A percentile compares a stretch with the other conserved stretches of the same genome.
Conservation (phyloP, 768 basidiomycete species). For the Naganishia antarctica region DNA sequence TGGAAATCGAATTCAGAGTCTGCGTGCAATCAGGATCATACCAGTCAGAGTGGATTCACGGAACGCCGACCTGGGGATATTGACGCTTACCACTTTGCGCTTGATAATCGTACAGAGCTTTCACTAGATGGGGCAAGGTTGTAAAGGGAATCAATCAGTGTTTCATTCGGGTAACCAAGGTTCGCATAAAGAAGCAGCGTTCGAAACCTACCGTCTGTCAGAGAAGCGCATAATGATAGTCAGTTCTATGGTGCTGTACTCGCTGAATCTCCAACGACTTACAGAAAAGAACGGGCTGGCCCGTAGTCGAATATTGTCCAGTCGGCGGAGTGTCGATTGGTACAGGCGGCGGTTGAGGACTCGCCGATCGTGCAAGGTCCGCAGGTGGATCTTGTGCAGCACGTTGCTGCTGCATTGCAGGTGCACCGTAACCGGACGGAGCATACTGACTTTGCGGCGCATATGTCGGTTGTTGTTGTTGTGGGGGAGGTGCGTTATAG, state of each 20-base stretch:
- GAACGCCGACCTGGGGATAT: background rate
- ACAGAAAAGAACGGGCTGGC: constrained; percentile 81
- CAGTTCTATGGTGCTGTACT: background rate
- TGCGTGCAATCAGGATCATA: too few relatives aligned
- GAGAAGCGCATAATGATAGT: too few relatives aligned
- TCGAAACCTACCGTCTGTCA: constrained; percentile 21
- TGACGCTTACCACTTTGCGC: constrained; percentile 57
- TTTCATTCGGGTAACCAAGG: too few relatives aligned
- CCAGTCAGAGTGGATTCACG: too few relatives aligned
- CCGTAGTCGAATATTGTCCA: constrained; percentile 74
- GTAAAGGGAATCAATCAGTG: too few relatives aligned
- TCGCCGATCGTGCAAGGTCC: constrained; percentile 30
- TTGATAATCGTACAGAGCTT: constrained; percentile 72
- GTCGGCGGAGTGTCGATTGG: constrained; percentile 56
- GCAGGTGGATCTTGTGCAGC: background rate
- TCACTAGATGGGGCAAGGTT: constrained; percentile 58
- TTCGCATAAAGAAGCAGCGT: too few relatives aligned
- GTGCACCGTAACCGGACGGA: constrained; percentile 48
- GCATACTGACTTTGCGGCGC: background rate
- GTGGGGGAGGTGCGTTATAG: constrained; percentile 13
- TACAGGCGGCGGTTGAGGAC: constrained; percentile 44
- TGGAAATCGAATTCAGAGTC: constrained; percentile 97
- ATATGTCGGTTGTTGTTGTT: constrained; percentile 28
- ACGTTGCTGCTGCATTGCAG: constrained; percentile 44
- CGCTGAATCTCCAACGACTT: constrained; percentile 40